Evolutionary conservation across 2,329 filamentous ascomycete species (phyloP).

Genomic region (Blastomyces gilchristii): DNA sequence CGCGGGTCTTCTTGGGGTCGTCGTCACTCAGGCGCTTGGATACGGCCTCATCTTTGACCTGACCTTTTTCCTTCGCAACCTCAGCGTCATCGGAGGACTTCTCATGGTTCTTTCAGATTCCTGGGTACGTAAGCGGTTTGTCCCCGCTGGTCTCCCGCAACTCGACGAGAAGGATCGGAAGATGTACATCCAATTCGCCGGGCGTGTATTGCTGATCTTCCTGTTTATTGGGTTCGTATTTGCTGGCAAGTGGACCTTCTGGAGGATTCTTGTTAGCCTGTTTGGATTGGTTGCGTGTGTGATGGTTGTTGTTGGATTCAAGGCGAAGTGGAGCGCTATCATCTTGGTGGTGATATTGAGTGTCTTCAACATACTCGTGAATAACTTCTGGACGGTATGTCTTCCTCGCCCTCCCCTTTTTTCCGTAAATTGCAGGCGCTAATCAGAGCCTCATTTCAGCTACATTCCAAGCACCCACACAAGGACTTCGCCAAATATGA

Average conservation of each 20-base stretch:
- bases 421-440: constrained; percentile 1
- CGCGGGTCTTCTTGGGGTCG: constrained; percentile 76
- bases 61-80: constrained; percentile 99
- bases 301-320: constrained; percentile 99
- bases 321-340: constrained; percentile 97
- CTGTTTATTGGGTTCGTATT: constrained; percentile 95
- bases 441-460: constrained; percentile 43
- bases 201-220: constrained; percentile 91
- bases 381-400: constrained; percentile 99
- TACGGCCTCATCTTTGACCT: constrained; percentile 98
- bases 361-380: constrained; percentile 92
- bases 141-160: constrained; percentile 83
- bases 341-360: constrained; percentile 91
- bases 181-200: constrained; percentile 99
- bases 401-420: constrained; percentile 6
- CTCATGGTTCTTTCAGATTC: constrained; percentile 97
- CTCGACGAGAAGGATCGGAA: constrained; percentile 99
- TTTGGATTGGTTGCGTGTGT: constrained; percentile 84
- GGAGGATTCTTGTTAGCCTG: constrained; percentile 73
- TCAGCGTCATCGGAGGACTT: constrained; percentile 92
- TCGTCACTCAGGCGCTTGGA: constrained; percentile 85
- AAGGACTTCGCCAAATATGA: constrained; percentile 99
- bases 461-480: constrained; percentile 95
- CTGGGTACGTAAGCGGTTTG: constrained; percentile 95
- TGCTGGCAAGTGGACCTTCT: constrained; percentile 83